These are phyloP conservation scores for Avena atlantica DNA, from an alignment of 176 grass and related monocot genomes.

Conservation along the genomic window DNA sequence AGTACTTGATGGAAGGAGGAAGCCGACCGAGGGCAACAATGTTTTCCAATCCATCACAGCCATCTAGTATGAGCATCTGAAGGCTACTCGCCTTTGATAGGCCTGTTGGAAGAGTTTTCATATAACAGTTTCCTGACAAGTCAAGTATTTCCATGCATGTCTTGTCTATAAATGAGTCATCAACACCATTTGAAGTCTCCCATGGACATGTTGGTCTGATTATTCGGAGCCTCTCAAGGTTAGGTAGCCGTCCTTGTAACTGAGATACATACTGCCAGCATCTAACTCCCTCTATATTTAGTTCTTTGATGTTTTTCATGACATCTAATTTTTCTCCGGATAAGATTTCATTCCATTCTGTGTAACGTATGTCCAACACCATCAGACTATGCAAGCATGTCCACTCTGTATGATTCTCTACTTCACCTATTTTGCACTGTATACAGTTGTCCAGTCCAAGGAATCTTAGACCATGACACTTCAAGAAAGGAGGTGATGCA, in stretches of 20 bases:
- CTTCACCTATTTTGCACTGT: neutral
- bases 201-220: neutral
- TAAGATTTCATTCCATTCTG: constrained; percentile 5
- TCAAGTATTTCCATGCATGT: constrained; percentile 2
- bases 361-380: constrained; percentile 21
- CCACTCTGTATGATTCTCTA: neutral
- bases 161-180: neutral
- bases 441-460: constrained; percentile 3
- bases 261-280: neutral
- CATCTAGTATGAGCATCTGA: neutral
- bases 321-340: neutral
- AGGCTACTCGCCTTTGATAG: neutral
- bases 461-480: neutral
- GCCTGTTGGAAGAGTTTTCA: neutral
- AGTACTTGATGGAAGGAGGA: too few species aligned
- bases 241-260: neutral
- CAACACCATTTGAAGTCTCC: neutral
- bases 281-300: neutral
- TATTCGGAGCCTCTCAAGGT: constrained; percentile 17
- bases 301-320: neutral
- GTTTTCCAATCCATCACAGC: neutral
- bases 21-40: neutral
- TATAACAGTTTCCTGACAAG: constrained; percentile 3
- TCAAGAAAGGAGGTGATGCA: constrained; percentile 19
- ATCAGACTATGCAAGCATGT: neutral